A percentile compares a stretch with the other conserved stretches of the same genome.
phyloP scores from a whole-genome alignment of 2,329 filamentous ascomycete genomes.

The Cadophora luteo-olivacea region DNA sequence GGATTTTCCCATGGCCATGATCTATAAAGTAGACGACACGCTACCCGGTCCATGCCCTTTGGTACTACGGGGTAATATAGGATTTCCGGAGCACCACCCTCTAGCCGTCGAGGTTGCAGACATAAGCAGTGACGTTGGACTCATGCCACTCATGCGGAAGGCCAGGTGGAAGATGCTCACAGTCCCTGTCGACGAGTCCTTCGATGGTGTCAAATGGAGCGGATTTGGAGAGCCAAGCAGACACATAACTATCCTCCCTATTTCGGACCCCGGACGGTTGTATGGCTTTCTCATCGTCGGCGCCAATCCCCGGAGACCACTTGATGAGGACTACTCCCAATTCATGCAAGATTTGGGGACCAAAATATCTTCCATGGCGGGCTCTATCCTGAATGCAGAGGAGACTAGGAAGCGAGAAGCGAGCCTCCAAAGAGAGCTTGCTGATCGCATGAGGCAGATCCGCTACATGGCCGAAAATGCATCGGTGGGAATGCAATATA shows the following conservation, averaged over 20 bases:
- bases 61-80: conserved; percentile 34
- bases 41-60: conserved; percentile 22
- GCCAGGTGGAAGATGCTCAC: conserved; percentile 33
- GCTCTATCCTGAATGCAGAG: conserved; percentile 35
- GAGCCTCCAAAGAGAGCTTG: conserved; percentile 33
- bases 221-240: conserved; percentile 37
- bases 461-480: conserved; percentile 42
- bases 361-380: conserved; percentile 36
- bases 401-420: conserved; percentile 34
- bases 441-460: conserved; percentile 34
- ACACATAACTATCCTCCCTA: conserved; percentile 37
- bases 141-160: conserved; percentile 36
- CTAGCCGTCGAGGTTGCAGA: conserved; percentile 30
- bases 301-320: conserved; percentile 38
- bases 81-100: conserved; percentile 35
- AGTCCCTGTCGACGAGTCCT: conserved; percentile 35
- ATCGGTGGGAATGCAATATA: conserved; percentile 40
- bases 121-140: conserved; percentile 32
- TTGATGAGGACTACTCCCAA: conserved; percentile 37
- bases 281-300: conserved; percentile 40
- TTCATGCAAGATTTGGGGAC: conserved; percentile 39
- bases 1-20: conserved; percentile 40
- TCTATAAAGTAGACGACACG: conserved; percentile 39
- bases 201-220: conserved; percentile 36
- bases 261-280: conserved; percentile 27